Evolutionary conservation across 2,329 filamentous ascomycete genomes (phyloP).

Genomic region (Parafenestella ontariensis): DNA sequence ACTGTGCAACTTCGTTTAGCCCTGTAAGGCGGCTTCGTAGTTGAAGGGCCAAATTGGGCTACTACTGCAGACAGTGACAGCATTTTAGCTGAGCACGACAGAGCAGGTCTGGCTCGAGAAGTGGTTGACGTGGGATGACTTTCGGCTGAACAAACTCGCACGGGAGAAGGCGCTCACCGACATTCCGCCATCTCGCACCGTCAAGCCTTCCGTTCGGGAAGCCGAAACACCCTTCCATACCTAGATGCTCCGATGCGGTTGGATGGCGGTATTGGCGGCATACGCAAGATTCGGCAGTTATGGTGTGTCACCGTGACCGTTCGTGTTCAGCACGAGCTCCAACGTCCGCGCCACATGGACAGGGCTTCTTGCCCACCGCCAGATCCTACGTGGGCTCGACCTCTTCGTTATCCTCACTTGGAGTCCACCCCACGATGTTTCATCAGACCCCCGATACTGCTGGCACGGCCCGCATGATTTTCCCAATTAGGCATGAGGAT

Average conservation of each 20-base stretch:
- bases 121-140: slow-evolving; percentile 1
- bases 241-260: slow-evolving; percentile 1
- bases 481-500: not conserved
- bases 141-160: slow-evolving; percentile 14
- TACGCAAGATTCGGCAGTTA: slow-evolving; percentile 11
- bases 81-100: not conserved
- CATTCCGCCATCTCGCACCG: slow-evolving; percentile 21
- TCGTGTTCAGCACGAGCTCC: not conserved
- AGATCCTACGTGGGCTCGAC: not conserved
- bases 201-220: slow-evolving; percentile 24
- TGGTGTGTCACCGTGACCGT: slow-evolving; percentile 2
- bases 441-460: not conserved
- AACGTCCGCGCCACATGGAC: not conserved
- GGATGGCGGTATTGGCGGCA: slow-evolving; percentile 25
- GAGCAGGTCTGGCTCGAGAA: not conserved
- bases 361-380: not conserved
- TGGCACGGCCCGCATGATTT: not conserved
- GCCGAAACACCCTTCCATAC: slow-evolving; percentile 18
- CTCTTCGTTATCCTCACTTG: not conserved
- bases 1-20: not conserved
- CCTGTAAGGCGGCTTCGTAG: not conserved
- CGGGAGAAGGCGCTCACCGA: slow-evolving; percentile 23
- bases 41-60: not conserved
- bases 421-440: not conserved
- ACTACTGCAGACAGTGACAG: not conserved